Evolutionary conservation across 306 rosid species (phyloP).

Genomic region (Oxytropis ochrocephala): DNA sequence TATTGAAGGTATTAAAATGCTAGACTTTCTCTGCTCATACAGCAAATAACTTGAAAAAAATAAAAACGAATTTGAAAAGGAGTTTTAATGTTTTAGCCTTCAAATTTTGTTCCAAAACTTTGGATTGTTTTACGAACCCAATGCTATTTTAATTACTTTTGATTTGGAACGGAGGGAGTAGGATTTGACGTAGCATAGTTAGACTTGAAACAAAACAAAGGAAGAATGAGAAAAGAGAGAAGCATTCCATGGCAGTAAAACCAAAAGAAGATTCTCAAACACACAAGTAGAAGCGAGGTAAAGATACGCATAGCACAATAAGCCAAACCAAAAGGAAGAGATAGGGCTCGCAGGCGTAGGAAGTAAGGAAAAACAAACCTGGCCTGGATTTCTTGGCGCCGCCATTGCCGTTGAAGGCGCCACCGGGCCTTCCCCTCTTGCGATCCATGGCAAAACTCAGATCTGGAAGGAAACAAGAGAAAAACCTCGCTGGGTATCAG

Average conservation of each 20-base stretch:
- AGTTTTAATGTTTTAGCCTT: too few relatives aligned
- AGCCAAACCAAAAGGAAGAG: neutral
- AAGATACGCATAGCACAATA: neutral
- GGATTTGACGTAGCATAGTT: too few relatives aligned
- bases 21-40: neutral
- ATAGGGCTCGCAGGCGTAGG: neutral
- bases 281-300: neutral
- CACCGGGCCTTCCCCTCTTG: slow-evolving; percentile 59
- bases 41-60: neutral
- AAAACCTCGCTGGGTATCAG: neutral
- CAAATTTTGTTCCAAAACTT: too few relatives aligned
- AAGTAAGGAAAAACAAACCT: slow-evolving; percentile 34
- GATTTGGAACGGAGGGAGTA: too few relatives aligned
- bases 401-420: slow-evolving; percentile 68
- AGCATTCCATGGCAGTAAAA: neutral
- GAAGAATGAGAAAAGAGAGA: neutral
- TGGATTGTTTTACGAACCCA: too few relatives aligned
- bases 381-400: slow-evolving; percentile 55
- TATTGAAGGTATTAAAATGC: neutral
- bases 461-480: neutral
- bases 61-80: neutral
- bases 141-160: too few relatives aligned
- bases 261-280: neutral
- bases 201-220: neutral
- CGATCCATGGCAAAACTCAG: slow-evolving; percentile 28